Base-by-base conservation (phyloP, 2,329 filamentous ascomycete species). In the Daldinia sp. region DNA sequence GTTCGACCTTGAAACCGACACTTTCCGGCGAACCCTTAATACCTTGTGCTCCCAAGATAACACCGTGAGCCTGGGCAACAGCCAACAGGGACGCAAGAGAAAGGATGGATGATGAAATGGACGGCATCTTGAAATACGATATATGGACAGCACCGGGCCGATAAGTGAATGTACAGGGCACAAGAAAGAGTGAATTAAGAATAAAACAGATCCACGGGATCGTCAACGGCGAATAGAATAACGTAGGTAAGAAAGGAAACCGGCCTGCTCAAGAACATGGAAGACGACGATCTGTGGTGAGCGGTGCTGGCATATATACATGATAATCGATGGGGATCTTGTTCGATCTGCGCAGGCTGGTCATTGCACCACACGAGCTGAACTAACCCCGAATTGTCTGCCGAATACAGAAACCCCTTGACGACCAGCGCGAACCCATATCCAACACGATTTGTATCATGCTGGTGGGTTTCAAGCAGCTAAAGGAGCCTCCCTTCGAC, bases 1-100 rank as follows among this genome's bases (percentile, higher is more conserved):
- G 75, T 68, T 85, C 81, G 63, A 89, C 82, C 73, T 80, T 75
- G 70, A 83, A 84, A n/a, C 81, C 83, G 47, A 83, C 74, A 61
- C 80, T 82, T 9, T 77, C 68, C 15, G 82, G 81, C 0, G 81
- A 82, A 1, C 80, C 80, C 0, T 73, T 34, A n/a, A 77, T 67
- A 50, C 83, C 82, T 60, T 83, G 79, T 10, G 80, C 83, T 27
- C 71, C 75, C 43, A 83, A 72, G 61, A 85, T 80, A 29, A 82
- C 81, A 25, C 77, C 79, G 67, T 85, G 83, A 25, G 75, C 80
- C 21, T 74, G 73, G 53, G 72, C 74, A 13, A 81, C 58, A 21
- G 76, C 71, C 64, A 77, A 41, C 60, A 80, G 63, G 67, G 75
- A 73, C 60, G 74, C 70, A 62, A 77, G 63, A 34, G 75, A 76